Percentiles rank a stretch among this genome's conserved stretches.
These are phyloP conservation scores for Harrya chromipes DNA, from an alignment of 768 basidiomycete species.

Conservation along the genomic window DNA sequence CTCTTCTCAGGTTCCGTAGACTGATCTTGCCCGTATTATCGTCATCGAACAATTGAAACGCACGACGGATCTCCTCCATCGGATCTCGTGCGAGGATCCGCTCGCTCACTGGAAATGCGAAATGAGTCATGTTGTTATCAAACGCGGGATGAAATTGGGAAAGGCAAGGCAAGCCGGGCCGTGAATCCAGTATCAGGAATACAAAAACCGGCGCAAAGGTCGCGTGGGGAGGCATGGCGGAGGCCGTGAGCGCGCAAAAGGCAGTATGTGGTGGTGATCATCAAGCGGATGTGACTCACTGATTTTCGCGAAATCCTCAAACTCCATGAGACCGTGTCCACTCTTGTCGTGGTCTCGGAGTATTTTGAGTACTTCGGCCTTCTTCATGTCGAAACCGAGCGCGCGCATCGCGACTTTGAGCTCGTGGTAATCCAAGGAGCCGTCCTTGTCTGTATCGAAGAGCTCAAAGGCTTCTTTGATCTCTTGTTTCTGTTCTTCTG, in stretches of 20 bases:
- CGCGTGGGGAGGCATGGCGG: not conserved
- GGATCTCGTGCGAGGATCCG: conserved; percentile 92
- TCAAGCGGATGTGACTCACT: conserved; percentile 46
- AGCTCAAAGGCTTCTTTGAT: conserved; percentile 99
- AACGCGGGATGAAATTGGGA: not conserved
- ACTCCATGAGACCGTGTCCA: conserved; percentile 82
- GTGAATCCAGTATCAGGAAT: not conserved
- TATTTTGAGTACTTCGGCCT: conserved; percentile 95
- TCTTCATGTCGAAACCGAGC: conserved; percentile 96
- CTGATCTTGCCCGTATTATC: conserved; percentile 94
- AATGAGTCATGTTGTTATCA: conserved; percentile 14
- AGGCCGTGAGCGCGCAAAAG: not conserved
- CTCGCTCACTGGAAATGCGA: conserved; percentile 73
- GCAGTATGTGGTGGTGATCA: not conserved
- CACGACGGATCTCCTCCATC: conserved; percentile 92
- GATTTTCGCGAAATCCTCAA: conserved; percentile 91
- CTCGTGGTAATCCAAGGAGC: conserved; percentile 95
- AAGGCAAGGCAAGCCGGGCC: not conserved
- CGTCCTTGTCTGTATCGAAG: conserved; percentile 99
- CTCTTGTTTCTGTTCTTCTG: conserved; percentile 90
- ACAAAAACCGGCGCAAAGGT: not conserved
- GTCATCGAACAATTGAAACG: conserved; percentile 96
- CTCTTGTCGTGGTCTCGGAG: conserved; percentile 88
- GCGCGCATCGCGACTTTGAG: conserved; percentile 99
- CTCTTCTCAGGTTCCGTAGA: conserved; percentile 83